phyloP scores from a whole-genome alignment of 371 early-diverging fungal species.

The Mortierella polycephala region DNA sequence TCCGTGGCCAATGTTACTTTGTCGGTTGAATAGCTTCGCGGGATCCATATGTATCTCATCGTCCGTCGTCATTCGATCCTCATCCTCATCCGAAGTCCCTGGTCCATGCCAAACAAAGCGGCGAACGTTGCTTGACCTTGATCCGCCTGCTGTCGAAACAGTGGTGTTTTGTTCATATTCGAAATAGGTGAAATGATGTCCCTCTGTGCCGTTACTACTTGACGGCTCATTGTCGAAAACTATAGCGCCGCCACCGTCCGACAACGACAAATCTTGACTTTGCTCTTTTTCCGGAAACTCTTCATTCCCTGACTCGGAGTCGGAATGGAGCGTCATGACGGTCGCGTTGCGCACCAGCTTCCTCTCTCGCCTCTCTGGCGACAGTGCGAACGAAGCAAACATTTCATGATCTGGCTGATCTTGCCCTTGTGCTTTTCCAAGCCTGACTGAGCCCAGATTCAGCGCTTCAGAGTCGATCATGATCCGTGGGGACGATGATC shows the following conservation, averaged over 20 bases:
- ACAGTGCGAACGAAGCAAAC: background rate
- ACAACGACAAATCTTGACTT: background rate
- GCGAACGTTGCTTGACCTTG: background rate
- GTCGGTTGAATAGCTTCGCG: slow-evolving; percentile 9
- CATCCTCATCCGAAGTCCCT: slow-evolving; percentile 21
- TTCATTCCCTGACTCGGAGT: slow-evolving; percentile 37
- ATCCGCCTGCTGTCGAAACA: background rate
- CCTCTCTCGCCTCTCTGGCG: background rate
- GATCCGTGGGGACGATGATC: background rate
- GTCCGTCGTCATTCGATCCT: slow-evolving; percentile 8
- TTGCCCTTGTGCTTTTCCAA: slow-evolving; percentile 13
- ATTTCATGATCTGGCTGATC: slow-evolving; percentile 2
- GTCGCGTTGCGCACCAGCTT: slow-evolving; percentile 36
- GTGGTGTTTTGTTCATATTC: background rate
- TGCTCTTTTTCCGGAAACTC: background rate
- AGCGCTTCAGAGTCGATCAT: background rate
- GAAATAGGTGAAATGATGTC: background rate
- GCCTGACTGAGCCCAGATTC: background rate
- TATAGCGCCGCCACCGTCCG: slow-evolving; percentile 4
- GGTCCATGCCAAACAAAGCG: slow-evolving; percentile 11
- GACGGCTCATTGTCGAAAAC: slow-evolving; percentile 13
- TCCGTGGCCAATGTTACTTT: slow-evolving; percentile 7
- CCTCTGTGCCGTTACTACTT: background rate
- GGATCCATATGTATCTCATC: slow-evolving; percentile 7
- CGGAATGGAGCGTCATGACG: slow-evolving; percentile 48